Percentiles rank a stretch among this genome's conserved stretches.
Evolutionary conservation across 768 basidiomycete genomes (phyloP).

Genomic region (Boletellus sp.): DNA sequence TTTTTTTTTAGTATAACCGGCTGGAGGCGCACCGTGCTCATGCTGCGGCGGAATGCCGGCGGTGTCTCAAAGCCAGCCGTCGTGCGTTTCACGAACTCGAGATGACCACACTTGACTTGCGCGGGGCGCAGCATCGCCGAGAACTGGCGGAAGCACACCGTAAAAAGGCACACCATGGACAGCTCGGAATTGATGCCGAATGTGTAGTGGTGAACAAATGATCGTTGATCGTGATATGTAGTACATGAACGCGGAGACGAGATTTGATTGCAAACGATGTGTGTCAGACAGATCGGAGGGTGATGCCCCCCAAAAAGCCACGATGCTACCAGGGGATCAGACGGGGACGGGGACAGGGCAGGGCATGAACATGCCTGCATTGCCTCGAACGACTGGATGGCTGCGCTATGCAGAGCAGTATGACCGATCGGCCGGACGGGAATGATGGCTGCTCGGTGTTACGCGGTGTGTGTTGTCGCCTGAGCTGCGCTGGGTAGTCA

Average conservation of each 20-base stretch:
- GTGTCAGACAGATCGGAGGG: conserved; percentile 62
- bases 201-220: conserved; percentile 17
- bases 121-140: conserved; percentile 54
- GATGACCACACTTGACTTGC: conserved; percentile 54
- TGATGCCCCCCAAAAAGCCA: conserved; percentile 59
- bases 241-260: conserved; percentile 36
- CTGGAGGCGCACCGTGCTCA: conserved; percentile 38
- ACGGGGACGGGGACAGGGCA: not conserved
- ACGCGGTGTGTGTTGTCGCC: conserved; percentile 49
- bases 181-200: conserved; percentile 53
- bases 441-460: conserved; percentile 38
- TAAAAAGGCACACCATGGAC: conserved; percentile 59
- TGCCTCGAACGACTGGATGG: conserved; percentile 58
- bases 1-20: conserved; percentile 26
- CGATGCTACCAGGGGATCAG: conserved; percentile 40
- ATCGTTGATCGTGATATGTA: conserved; percentile 25
- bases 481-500: conserved; percentile 56
- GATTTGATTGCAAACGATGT: conserved; percentile 70
- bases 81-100: conserved; percentile 62
- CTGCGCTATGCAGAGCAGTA: conserved; percentile 34
- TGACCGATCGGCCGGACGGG: conserved; percentile 4
- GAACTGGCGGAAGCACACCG: conserved; percentile 55
- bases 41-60: conserved; percentile 38
- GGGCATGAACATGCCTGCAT: conserved; percentile 56
- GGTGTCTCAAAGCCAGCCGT: conserved; percentile 38